Conservation (phyloP, 1,284 basidiomycete species). For the Thecaphora frezii region DNA sequence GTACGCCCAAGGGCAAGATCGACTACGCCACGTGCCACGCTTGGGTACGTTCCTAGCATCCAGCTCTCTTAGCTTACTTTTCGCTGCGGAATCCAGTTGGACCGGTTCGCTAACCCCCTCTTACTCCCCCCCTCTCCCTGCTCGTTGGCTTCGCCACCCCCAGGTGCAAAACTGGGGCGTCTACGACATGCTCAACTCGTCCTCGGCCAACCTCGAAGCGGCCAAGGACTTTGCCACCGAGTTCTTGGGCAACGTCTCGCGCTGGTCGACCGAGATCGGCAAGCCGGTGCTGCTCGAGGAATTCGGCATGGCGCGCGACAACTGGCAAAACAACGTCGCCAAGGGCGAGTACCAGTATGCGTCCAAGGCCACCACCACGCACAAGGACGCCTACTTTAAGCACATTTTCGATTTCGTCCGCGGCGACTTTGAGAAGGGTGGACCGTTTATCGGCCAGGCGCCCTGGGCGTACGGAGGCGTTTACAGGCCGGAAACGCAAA, state of each 20-base stretch:
- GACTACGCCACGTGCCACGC: too few species aligned
- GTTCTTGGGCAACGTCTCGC: constrained; percentile 18
- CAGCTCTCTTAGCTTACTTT: too few species aligned
- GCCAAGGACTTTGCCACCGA: constrained; percentile 24
- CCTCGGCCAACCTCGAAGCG: constrained; percentile 11
- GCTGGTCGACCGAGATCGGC: constrained; percentile 7
- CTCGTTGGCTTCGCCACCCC: background rate
- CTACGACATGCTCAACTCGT: constrained; percentile 37
- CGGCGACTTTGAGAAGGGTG: constrained; percentile 12
- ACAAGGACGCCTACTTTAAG: constrained; percentile 33
- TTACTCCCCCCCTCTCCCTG: too few species aligned
- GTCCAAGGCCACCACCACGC: constrained; percentile 20
- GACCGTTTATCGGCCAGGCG: constrained; percentile 9
- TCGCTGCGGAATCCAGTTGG: too few species aligned
- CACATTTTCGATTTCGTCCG: constrained; percentile 21
- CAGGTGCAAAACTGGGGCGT: constrained; percentile 28
- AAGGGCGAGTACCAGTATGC: constrained; percentile 17
- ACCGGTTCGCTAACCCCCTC: too few species aligned
- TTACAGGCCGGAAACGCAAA: constrained; percentile 30
- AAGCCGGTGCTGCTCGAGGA: constrained; percentile 43
- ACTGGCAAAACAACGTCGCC: constrained; percentile 32
- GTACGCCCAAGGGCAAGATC: too few species aligned
- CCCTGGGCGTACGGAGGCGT: constrained; percentile 43
- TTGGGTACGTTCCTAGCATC: too few species aligned
- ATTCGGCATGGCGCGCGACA: constrained; percentile 46